Conservation (phyloP, 1,284 basidiomycete species). For the Trichosporon sp. region DNA sequence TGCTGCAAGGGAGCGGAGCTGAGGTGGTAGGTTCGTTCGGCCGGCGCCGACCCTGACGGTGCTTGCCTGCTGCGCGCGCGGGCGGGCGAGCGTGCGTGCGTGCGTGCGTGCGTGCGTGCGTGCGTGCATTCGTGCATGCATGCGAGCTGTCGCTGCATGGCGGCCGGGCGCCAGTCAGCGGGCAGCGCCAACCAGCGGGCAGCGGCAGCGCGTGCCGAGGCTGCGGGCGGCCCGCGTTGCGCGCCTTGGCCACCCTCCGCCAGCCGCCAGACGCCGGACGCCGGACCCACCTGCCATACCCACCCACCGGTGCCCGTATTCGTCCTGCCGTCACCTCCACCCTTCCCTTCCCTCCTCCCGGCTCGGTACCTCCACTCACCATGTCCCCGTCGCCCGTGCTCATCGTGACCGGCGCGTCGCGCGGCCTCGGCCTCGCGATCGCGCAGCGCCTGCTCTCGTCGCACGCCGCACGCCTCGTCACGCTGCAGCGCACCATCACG, state of each 20-base stretch:
- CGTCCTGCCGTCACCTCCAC: background rate
- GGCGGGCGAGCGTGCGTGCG: background rate
- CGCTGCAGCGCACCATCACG: constrained; percentile 52
- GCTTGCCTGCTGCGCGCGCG: too few relatives aligned
- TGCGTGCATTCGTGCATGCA: background rate
- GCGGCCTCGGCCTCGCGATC: constrained; percentile 54
- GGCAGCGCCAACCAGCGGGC: background rate
- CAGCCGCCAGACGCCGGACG: background rate
- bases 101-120: background rate
- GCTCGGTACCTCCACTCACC: background rate
- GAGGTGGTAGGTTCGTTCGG: background rate
- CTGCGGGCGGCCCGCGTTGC: background rate
- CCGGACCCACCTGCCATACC: background rate
- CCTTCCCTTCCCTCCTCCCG: background rate
- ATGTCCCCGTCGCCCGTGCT: constrained; percentile 28
- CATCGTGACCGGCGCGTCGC: constrained; percentile 47
- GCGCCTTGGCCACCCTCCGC: background rate
- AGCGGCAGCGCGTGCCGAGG: too few relatives aligned
- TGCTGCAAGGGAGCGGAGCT: constrained; percentile 5
- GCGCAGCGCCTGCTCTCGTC: constrained; percentile 47
- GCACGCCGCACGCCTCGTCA: constrained; percentile 50
- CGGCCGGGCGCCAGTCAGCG: too few relatives aligned
- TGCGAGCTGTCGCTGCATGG: too few relatives aligned
- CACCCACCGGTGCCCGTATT: background rate
- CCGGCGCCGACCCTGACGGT: background rate